Percentiles rank a stretch among this genome's conserved stretches.
Conservation (phyloP, 129 eudicot species). For the Escallonia herrerae region DNA sequence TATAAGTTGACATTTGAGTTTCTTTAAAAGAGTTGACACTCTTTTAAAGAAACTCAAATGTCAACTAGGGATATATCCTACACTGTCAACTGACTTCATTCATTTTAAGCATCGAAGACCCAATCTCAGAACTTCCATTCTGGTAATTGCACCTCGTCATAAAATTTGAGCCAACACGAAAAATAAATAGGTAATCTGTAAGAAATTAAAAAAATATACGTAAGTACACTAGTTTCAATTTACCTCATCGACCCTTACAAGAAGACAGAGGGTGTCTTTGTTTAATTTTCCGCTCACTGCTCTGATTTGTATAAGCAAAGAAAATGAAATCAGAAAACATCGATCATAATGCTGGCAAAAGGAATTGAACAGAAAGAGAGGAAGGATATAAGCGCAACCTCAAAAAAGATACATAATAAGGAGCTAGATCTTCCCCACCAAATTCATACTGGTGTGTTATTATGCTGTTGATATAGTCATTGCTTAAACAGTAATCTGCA, state of each 20-base stretch:
- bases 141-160: no score
- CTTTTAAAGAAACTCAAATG: no score
- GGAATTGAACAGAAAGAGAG: not conserved
- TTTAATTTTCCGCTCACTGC: constrained; percentile 13
- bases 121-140: no score
- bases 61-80: no score
- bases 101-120: no score
- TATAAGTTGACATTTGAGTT: no score
- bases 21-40: no score
- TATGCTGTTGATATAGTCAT: constrained; percentile 23
- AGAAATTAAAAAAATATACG: no score
- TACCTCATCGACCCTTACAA: constrained; percentile 21
- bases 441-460: constrained; percentile 16
- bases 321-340: not conserved
- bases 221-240: not conserved
- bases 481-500: constrained; percentile 30
- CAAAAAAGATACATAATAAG: constrained; percentile 21
- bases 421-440: constrained; percentile 19
- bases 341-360: not conserved
- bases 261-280: constrained; percentile 22
- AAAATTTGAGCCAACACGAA: no score
- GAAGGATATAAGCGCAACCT: constrained; percentile 1
- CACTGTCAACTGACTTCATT: no score
- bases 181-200: no score
- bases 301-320: constrained; percentile 5